Evolutionary conservation across 78 protist genomes (phyloP).

Genomic region (Dictyostelium capitatum): DNA sequence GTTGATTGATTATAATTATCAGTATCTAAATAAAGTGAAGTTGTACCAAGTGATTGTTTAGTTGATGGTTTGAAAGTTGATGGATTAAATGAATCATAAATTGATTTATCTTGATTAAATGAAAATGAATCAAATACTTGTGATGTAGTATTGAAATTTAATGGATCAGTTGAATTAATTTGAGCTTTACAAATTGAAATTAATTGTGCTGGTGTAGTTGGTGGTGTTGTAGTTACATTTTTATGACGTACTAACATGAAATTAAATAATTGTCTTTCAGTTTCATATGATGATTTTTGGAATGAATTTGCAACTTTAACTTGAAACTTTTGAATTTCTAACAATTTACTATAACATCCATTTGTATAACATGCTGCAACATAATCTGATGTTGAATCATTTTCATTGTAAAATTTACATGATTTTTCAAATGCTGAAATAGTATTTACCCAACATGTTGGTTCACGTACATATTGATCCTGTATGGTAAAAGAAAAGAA

Average conservation of each 20-base stretch:
- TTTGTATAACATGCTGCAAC: constrained; percentile 42
- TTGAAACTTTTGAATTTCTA: constrained; percentile 61
- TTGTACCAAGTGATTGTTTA: background rate
- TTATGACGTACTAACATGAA: constrained; percentile 20
- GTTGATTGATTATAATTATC: background rate
- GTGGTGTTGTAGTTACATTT: background rate
- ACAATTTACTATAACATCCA: constrained; percentile 27
- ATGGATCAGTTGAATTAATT: background rate
- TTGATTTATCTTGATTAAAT: constrained; percentile 52
- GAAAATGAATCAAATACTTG: background rate
- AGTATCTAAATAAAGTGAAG: background rate
- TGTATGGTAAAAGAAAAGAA: too few species aligned
- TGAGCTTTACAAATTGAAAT: constrained; percentile 5
- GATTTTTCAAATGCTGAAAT: background rate
- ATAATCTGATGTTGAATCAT: constrained; percentile 52
- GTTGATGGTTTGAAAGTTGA: background rate
- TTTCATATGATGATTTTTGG: constrained; percentile 24
- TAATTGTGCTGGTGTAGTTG: background rate
- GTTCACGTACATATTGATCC: constrained; percentile 27
- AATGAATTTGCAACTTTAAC: constrained; percentile 31
- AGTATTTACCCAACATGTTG: background rate
- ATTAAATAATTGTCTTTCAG: constrained; percentile 35
- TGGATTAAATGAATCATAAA: constrained; percentile 26
- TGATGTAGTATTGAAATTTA: background rate
- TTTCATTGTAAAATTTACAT: constrained; percentile 50